Percentiles rank a stretch among this genome's conserved stretches.
These are phyloP conservation scores for Musa balbisiana DNA, from an alignment of 202 grass and related monocot genomes.

Conservation along the genomic window DNA sequence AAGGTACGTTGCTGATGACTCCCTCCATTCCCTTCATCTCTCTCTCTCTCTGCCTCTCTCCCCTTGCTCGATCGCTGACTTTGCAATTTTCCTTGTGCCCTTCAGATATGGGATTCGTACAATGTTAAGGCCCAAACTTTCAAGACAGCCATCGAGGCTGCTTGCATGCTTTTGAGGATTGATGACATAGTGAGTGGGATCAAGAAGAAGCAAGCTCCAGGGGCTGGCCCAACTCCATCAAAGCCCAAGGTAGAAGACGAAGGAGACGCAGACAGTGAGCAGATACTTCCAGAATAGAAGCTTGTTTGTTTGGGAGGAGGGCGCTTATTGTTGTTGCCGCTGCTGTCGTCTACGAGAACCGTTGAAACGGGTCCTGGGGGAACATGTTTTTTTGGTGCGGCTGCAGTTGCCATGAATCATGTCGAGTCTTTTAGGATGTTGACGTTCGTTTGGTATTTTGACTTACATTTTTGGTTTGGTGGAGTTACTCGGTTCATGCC, in stretches of 20 bases:
- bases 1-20: slow-evolving; percentile 29
- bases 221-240: slow-evolving; percentile 43
- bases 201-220: slow-evolving; percentile 96
- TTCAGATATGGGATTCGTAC: slow-evolving; percentile 87
- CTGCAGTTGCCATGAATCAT: no score
- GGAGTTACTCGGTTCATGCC: no score
- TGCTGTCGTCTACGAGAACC: no score
- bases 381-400: no score
- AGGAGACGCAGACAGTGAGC: slow-evolving; percentile 80
- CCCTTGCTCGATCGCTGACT: background rate
- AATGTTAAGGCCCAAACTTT: slow-evolving; percentile 94
- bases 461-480: no score
- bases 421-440: no score
- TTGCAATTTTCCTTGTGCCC: background rate
- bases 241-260: slow-evolving; percentile 69
- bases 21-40: background rate
- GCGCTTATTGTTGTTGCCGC: no score
- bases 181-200: slow-evolving; percentile 98
- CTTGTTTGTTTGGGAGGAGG: no score
- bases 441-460: no score
- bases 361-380: no score
- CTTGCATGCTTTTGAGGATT: slow-evolving; percentile 92
- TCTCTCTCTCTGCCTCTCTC: background rate
- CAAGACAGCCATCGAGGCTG: slow-evolving; percentile 93
- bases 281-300: slow-evolving; percentile 84